phyloP scores from a whole-genome alignment of 768 basidiomycete genomes.

The Auriscalpium vulgare region DNA sequence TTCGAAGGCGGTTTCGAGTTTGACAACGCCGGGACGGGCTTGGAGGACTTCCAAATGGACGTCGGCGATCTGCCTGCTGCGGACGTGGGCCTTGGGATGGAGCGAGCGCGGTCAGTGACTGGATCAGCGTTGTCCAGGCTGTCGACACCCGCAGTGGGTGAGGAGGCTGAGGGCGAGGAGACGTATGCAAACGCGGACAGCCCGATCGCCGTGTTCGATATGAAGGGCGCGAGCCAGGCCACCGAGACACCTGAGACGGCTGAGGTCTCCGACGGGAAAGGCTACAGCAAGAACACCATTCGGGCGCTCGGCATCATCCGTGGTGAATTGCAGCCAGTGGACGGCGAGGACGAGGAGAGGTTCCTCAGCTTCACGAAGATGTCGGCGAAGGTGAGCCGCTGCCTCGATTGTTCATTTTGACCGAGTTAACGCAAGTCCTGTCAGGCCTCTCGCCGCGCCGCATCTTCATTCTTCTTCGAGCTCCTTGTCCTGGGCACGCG shows the following conservation, averaged over 20 bases:
- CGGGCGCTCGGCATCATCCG: slow-evolving; percentile 75
- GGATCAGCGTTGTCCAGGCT: slow-evolving; percentile 51
- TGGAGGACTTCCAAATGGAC: slow-evolving; percentile 72
- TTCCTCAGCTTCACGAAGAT: slow-evolving; percentile 70
- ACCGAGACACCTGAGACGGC: slow-evolving; percentile 23
- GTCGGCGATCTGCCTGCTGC: slow-evolving; percentile 41
- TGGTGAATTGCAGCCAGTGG: slow-evolving; percentile 53
- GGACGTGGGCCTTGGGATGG: slow-evolving; percentile 24
- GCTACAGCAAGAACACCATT: slow-evolving; percentile 84
- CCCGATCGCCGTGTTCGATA: slow-evolving; percentile 78
- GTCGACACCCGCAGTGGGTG: slow-evolving; percentile 58
- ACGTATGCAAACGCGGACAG: slow-evolving; percentile 63
- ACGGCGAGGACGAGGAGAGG: slow-evolving; percentile 45
- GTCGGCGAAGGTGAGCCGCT: slow-evolving; percentile 57
- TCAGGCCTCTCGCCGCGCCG: slow-evolving; percentile 85
- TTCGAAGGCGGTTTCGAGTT: slow-evolving; percentile 39
- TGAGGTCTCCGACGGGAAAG: slow-evolving; percentile 51
- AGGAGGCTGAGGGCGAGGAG: slow-evolving; percentile 41
- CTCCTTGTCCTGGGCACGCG: slow-evolving; percentile 89
- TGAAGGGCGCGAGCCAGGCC: slow-evolving; percentile 44
- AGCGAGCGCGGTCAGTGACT: slow-evolving; percentile 38
- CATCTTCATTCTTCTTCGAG: slow-evolving; percentile 97
- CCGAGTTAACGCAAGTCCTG: neutral
- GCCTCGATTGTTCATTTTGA: neutral
- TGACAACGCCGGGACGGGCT: slow-evolving; percentile 42